Conservation (phyloP, 2,329 filamentous ascomycete species). For the Xylariaceae sp. region DNA sequence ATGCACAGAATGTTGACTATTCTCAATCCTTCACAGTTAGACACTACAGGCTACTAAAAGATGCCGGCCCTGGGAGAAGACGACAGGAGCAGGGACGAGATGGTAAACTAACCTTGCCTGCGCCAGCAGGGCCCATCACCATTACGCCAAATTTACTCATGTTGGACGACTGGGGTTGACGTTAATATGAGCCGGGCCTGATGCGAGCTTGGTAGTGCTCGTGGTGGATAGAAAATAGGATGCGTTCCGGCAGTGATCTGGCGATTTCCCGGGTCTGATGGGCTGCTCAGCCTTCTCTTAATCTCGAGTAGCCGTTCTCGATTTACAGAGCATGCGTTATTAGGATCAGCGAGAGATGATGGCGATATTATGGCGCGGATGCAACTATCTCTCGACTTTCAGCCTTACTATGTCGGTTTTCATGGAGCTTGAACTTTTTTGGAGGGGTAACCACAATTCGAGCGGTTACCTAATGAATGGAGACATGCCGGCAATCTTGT, state of each 20-base stretch:
- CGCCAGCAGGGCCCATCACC: slow-evolving; percentile 93
- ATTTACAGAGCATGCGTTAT: not conserved
- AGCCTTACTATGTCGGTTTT: no score
- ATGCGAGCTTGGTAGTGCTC: not conserved
- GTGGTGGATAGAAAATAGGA: not conserved
- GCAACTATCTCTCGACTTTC: no score
- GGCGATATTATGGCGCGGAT: no score
- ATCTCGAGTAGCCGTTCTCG: not conserved
- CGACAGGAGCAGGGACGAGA: no score
- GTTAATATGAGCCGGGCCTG: not conserved
- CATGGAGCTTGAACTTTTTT: no score
- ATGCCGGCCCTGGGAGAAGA: not conserved
- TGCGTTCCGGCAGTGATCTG: not conserved
- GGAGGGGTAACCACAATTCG: no score
- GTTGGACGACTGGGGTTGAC: slow-evolving; percentile 21
- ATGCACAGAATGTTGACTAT: slow-evolving; percentile 87
- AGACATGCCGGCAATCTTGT: no score
- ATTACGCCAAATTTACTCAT: slow-evolving; percentile 96
- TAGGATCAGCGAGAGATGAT: no score
- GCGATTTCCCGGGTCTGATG: not conserved
- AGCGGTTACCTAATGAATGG: no score
- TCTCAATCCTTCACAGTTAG: slow-evolving; percentile 1
- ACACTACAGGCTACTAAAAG: not conserved
- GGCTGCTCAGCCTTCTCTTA: not conserved
- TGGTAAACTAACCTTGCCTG: slow-evolving; percentile 64